Evolutionary conservation across 192 early-diverging fungal species (phyloP), one percentile per base, ranked within the genome.

Genomic region (Coemansia sp.): DNA sequence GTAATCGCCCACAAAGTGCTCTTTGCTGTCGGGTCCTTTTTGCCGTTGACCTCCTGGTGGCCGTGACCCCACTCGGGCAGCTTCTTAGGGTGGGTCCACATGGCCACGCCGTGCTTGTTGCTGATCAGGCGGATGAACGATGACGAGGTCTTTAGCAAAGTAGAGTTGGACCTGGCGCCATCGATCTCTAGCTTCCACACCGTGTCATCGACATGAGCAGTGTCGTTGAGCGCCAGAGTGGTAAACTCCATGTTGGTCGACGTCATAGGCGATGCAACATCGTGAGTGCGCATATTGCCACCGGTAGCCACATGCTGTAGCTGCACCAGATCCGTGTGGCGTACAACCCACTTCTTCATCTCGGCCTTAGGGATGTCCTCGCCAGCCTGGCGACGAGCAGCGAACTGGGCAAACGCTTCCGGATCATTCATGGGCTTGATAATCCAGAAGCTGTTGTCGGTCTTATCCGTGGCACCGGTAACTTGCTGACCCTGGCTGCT

Each of bases 41-140:
- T 96, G 28, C 97, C 97, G 83, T 98, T 99, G 56, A 98, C 85
- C 63, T 99, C 95, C 66, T 93, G 89, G 71, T 92, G 90, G 26
- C 73, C 83, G 62, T 87, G 90, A 2, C 87, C 97, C 97, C 97
- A 99, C 4, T 89, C 92, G 13, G 97, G 97, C 18, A 98, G 85
- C 46, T 73, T 40, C 45, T 88, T 76, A 36, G 74, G 64, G 67
- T 93, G 89, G 16, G 92, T 91, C 82, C 88, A 90, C 35, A 97
- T 66, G 2, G 87, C 91, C 23, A 98, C 95, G n/a, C 88, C 85
- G 56, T 77, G 82, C 83, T 86, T 42, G 81, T 80, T 42, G 57
- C 82, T 86, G 64, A 93, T 77, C 11, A 77, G 24, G 35, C 84
- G 73, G 1, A 81, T 11, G 20, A 82, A 76, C 34, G 79, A 82